A percentile compares a stretch with the other conserved stretches of the same genome.
phyloP scores from a whole-genome alignment of 2,329 filamentous ascomycete genomes.

The Trichoderma guizhouense region DNA sequence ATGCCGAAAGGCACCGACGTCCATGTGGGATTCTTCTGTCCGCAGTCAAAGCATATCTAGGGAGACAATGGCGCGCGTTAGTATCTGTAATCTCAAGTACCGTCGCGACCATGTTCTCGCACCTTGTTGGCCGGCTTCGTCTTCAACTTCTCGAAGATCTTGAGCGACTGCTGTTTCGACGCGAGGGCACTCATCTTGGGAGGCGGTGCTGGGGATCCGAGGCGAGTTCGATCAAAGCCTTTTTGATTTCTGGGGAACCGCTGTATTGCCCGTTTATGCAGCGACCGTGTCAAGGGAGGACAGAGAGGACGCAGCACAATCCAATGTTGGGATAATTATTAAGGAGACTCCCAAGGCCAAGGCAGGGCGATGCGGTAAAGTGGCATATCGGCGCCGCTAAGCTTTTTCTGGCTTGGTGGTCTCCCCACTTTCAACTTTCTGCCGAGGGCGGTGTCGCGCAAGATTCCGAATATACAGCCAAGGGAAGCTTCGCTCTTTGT shows the following conservation, averaged over 20 bases:
- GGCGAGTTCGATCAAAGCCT: background rate
- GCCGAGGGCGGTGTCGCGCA: slow-evolving; percentile 36
- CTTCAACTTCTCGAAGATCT: slow-evolving; percentile 97
- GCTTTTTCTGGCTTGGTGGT: slow-evolving; percentile 28
- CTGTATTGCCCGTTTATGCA: background rate
- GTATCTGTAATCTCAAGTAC: background rate
- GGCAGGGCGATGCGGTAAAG: slow-evolving; percentile 34
- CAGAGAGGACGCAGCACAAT: background rate
- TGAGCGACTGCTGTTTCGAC: slow-evolving; percentile 90
- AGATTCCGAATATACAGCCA: background rate
- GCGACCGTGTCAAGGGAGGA: slow-evolving; percentile 4
- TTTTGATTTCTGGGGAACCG: background rate
- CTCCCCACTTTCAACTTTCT: slow-evolving; percentile 33
- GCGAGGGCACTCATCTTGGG: slow-evolving; percentile 65
- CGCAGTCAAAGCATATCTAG: slow-evolving; percentile 97
- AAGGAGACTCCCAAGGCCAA: slow-evolving; percentile 35
- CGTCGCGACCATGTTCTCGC: slow-evolving; percentile 27
- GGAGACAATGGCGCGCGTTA: slow-evolving; percentile 1
- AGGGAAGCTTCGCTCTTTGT: background rate
- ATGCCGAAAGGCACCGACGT: slow-evolving; percentile 96
- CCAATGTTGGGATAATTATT: slow-evolving; percentile 27
- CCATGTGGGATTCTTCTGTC: slow-evolving; percentile 97
- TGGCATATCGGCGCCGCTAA: slow-evolving; percentile 42
- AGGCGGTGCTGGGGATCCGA: slow-evolving; percentile 15
- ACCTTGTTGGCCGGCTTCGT: slow-evolving; percentile 93